Evolutionary conservation across 176 grass and related monocot genomes (phyloP).

Genomic region (Ensete ventricosum): DNA sequence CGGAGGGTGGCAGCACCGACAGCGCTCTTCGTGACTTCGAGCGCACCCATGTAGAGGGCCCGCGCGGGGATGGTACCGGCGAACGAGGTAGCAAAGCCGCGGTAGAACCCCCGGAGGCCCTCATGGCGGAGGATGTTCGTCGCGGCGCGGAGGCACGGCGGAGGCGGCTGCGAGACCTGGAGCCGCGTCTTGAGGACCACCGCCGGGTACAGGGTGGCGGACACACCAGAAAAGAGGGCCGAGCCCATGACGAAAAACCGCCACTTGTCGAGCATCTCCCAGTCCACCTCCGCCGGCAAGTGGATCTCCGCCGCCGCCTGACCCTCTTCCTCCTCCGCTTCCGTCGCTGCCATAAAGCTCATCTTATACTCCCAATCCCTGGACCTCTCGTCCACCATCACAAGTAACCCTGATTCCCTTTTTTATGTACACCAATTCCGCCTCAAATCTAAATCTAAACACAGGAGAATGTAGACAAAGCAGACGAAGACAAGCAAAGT

Average conservation of each 20-base stretch:
- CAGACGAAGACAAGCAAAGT: neutral
- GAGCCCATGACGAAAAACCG: slow-evolving; percentile 88
- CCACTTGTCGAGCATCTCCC: slow-evolving; percentile 99
- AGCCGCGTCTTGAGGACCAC: slow-evolving; percentile 90
- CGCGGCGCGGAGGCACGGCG: slow-evolving; percentile 18
- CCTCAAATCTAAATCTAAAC: neutral
- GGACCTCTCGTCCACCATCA: too few species aligned
- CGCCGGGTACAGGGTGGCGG: slow-evolving; percentile 81
- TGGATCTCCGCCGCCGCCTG: slow-evolving; percentile 21
- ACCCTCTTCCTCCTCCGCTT: slow-evolving; percentile 36
- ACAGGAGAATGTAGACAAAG: neutral
- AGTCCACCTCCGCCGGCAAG: slow-evolving; percentile 83
- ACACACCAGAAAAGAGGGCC: slow-evolving; percentile 83
- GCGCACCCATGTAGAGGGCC: slow-evolving; percentile 94
- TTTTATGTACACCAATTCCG: neutral
- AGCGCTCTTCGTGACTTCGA: slow-evolving; percentile 91
- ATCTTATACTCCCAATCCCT: slow-evolving; percentile 23
- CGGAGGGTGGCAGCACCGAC: slow-evolving; percentile 57
- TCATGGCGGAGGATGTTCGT: slow-evolving; percentile 62
- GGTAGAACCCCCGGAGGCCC: slow-evolving; percentile 71
- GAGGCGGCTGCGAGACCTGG: slow-evolving; percentile 57
- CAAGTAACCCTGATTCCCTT: neutral
- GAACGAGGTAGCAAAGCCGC: slow-evolving; percentile 77
- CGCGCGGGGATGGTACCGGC: slow-evolving; percentile 83
- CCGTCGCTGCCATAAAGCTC: slow-evolving; percentile 50